Percentiles rank a stretch among this genome's conserved stretches.
phyloP scores from a whole-genome alignment of 2,329 filamentous ascomycete species.

The Fusarium pilosicola region DNA sequence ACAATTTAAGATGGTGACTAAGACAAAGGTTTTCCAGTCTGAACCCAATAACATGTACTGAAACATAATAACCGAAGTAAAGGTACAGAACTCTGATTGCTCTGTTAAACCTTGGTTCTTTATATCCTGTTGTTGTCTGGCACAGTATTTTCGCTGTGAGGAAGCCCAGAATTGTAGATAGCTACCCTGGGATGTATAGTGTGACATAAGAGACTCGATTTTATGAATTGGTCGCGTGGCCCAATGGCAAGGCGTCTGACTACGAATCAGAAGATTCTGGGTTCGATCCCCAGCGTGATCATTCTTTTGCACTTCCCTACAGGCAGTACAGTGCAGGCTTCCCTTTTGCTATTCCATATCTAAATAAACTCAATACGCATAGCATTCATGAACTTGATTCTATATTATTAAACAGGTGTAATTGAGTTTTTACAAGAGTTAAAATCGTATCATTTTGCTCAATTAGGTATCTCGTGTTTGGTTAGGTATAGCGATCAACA shows the following conservation, averaged over 20 bases:
- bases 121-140: fast-evolving
- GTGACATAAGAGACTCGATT: fast-evolving
- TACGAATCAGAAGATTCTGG: conserved; percentile 50
- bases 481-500: not conserved
- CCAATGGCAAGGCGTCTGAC: conserved; percentile 49
- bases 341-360: not conserved
- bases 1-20: fast-evolving
- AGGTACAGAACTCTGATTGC: too few species aligned
- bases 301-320: not conserved
- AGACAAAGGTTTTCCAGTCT: fast-evolving
- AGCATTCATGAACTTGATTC: too few species aligned
- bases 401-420: fast-evolving
- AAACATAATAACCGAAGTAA: too few species aligned
- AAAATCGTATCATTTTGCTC: not conserved
- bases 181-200: fast-evolving
- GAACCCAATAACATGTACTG: too few species aligned
- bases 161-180: not conserved
- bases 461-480: not conserved
- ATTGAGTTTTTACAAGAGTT: not conserved
- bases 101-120: too few species aligned
- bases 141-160: too few species aligned
- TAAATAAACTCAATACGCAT: fast-evolving
- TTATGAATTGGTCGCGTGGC: conserved; percentile 35
- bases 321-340: fast-evolving
- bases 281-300: conserved; percentile 46